Evolutionary conservation across 1,284 basidiomycete species (phyloP), one percentile per base, ranked within the genome.

Genomic region (Leccinum cinnamomeum): DNA sequence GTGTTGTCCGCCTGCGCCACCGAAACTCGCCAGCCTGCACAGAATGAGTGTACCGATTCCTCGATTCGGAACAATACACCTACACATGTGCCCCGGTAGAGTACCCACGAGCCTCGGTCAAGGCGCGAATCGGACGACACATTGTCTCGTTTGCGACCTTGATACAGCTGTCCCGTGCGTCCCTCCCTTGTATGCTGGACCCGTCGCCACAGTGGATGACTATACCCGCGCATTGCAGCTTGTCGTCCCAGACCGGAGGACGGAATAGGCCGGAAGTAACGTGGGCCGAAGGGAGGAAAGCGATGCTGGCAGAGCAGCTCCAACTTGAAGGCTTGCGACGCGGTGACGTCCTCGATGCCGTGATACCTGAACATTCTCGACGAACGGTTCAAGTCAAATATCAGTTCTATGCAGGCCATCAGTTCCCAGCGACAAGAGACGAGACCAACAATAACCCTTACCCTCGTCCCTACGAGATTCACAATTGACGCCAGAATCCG

Each of bases 81-180:
- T 62, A 76, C 87, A 94, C 84, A 72, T 98, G 96, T 70, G 88
- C 89, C 1, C 86, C 84, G 0, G 92, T 91, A 3, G 91, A 90
- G 75, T 94, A 88, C 5, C 96, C 95, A 55, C 93, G 81, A 1
- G 92, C 94, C 76, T 97, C 96, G 0, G 95, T 98, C 64, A 98
- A 76, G 1, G 95, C 89, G 7, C 95, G 87, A 64, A 98, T 97
- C 2, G 95, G 96, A 53, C 95, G 81, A 68, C 90, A 91, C 95
- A 97, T 97, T 0, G 92, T 93, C 78, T 95, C 93, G 66, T 95
- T 95, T 11, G 93, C 93, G n/a, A 95, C 91, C 70, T 93, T 93
- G 79, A 96, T 91, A 74, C 95, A 96, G 2, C 90, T 91, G 12
- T 55, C 5, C 14, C n/a, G 1, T 50, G 28, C 51, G 20, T 71